Evolutionary conservation across 371 early-diverging fungal genomes (phyloP), one percentile per base, ranked within the genome.

Genomic region (Mycotypha africana): DNA sequence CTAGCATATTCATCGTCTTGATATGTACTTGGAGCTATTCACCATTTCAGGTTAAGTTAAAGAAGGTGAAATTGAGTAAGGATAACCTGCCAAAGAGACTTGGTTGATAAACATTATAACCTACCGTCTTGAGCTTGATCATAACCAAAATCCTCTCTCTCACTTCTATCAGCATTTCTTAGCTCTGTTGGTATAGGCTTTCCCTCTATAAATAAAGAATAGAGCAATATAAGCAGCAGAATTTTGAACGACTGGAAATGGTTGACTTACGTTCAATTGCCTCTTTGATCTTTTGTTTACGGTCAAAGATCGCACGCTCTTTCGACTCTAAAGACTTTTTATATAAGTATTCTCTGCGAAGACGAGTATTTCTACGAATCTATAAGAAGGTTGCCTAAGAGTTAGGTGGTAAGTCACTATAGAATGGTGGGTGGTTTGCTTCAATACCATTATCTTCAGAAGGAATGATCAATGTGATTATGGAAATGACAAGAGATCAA

Each of bases 1-100:
- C 82, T 80, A 15, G 96, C 85, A 66, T 98, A 98, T 78, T 98
- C 98, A 57, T 98, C 97, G 67, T 98, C 98, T 42, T 88, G 83
- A 56, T 96, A 93, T 9, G 84, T 81, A 3, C 83, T 76, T 35
- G 88, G 85, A 5, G 47, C 84, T 89, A 59, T 28, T n/a, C n/a
- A 28, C 6, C 30, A 28, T 28, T 28, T 12, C 6, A 28, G 6
- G 12, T 28, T 6, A 28, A 12, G 6, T n/a, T n/a, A n/a, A n/a
- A n/a, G n/a, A n/a, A n/a, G n/a, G n/a, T n/a, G n/a, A n/a, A n/a
- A n/a, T n/a, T n/a, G n/a, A n/a, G n/a, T n/a, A n/a, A n/a, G n/a
- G n/a, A n/a, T n/a, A n/a, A n/a, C n/a, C n/a, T n/a, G n/a, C n/a
- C n/a, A n/a, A n/a, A n/a, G n/a, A n/a, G n/a, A n/a, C n/a, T n/a